phyloP scores from a whole-genome alignment of 208 protist genomes.

The Entamoeba invadens region DNA sequence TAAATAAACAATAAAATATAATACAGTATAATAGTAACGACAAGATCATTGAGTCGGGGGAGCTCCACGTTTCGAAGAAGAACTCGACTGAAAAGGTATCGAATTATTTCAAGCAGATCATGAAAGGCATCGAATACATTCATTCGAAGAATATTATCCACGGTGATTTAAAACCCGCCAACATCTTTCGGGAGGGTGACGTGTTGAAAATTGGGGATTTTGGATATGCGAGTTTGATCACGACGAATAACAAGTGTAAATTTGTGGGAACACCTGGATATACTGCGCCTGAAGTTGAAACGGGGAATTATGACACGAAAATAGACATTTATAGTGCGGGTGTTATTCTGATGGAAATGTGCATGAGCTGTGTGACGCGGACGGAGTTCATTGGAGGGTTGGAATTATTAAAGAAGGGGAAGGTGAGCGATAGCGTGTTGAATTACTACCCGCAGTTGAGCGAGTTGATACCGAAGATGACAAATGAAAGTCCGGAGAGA shows the following conservation, averaged over 20 bases:
- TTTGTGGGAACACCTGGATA: not conserved
- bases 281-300: not conserved
- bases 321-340: not conserved
- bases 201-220: slow-evolving; percentile 66
- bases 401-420: not conserved
- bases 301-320: not conserved
- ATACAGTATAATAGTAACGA: too few relatives aligned
- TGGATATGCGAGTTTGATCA: slow-evolving; percentile 56
- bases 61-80: not conserved
- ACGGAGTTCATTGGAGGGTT: not conserved
- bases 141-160: slow-evolving; percentile 59
- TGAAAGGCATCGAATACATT: slow-evolving; percentile 45
- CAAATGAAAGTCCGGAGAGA: not conserved
- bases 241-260: not conserved
- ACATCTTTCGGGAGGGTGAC: slow-evolving; percentile 57
- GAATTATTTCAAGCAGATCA: slow-evolving; percentile 56
- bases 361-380: not conserved
- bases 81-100: slow-evolving; percentile 19
- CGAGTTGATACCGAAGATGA: not conserved
- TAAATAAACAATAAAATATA: too few relatives aligned
- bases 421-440: not conserved
- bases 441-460: not conserved
- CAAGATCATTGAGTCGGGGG: not conserved
- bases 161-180: slow-evolving; percentile 60
- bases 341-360: not conserved